Base-by-base conservation (phyloP, 2,329 filamentous ascomycete species). In the Dactylonectria estremocensis region DNA sequence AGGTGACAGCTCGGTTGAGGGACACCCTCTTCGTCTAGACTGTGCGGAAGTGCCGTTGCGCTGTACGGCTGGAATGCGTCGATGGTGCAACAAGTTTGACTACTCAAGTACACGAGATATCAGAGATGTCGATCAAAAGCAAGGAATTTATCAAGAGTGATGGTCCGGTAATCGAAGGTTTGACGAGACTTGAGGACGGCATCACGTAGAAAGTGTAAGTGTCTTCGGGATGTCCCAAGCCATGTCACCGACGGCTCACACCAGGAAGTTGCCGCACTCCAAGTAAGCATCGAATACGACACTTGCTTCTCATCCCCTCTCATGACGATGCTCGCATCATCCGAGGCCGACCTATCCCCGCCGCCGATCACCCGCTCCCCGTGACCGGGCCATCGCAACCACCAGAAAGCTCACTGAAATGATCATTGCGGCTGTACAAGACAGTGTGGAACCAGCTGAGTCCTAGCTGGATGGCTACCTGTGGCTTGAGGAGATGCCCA, bases 331-430 rank as follows among this genome's bases (percentile, higher is more conserved):
- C 6, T n/a, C 14, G 5, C 16, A 43, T 8, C 16, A 14, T n/a
- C n/a, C 40, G 16, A n/a, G 14, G 14, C 9, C 43, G n/a, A 11
- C 43, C 43, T n/a, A 13, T 20, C 43, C 43, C 43, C n/a, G 28
- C 20, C 31, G 50, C 50, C 31, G 50, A 53, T 53, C 50, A 35
- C 50, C 50, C 50, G 50, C n/a, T 35, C 28, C 50, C 33, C 50
- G 14, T 35, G 50, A 53, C 50, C 40, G 40, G 40, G 16, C 16
- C 40, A n/a, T 90, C 0, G 93, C 55, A 58, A 20, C 55, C 37
- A 40, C 54, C 54, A 56, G 14, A 28, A 24, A 6, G 8, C 8
- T 16, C 18, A 10, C 49, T 18, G n/a, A 11, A 31, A 20, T n/a
- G 49, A 28, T 24, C 16, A 3, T 6, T 5, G 40, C 14, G 40